These are phyloP conservation scores for Fusarium albosuccineum DNA, from an alignment of 2,329 filamentous ascomycete species.

Conservation along the genomic window DNA sequence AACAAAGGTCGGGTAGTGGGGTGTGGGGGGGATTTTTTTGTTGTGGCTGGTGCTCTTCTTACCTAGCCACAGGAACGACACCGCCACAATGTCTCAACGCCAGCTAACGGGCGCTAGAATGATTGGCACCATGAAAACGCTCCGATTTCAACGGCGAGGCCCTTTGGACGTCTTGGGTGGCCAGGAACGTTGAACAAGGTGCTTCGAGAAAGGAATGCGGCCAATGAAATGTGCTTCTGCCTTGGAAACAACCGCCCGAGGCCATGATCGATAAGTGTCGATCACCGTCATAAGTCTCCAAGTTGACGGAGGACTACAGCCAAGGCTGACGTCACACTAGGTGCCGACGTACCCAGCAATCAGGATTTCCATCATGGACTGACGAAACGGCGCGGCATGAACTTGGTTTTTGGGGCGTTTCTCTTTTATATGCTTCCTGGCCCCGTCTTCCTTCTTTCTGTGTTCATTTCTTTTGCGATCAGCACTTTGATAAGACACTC, in stretches of 20 bases:
- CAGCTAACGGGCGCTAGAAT: background rate
- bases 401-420: slow-evolving; percentile 22
- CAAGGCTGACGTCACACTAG: slow-evolving; percentile 45
- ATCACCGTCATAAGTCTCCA: slow-evolving; percentile 44
- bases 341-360: slow-evolving; percentile 42
- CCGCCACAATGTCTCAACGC: slow-evolving; percentile 2
- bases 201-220: background rate
- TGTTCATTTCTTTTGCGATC: slow-evolving; percentile 1
- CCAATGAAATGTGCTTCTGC: slow-evolving; percentile 16
- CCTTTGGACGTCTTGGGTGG: slow-evolving; percentile 14
- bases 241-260: background rate
- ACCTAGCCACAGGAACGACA: slow-evolving; percentile 6
- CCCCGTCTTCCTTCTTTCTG: slow-evolving; percentile 7
- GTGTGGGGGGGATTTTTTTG: slow-evolving; percentile 14
- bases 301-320: slow-evolving; percentile 28
- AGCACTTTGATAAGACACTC: slow-evolving; percentile 1
- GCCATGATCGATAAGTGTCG: slow-evolving; percentile 34
- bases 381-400: slow-evolving; percentile 12
- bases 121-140: background rate
- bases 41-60: slow-evolving; percentile 15
- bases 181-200: slow-evolving; percentile 16
- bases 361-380: slow-evolving; percentile 48
- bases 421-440: slow-evolving; percentile 23
- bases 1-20: slow-evolving; percentile 39
- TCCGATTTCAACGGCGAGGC: slow-evolving; percentile 11